These are phyloP conservation scores for Dactylorhiza incarnata DNA, from an alignment of 106 monocot genomes.

Conservation along the genomic window DNA sequence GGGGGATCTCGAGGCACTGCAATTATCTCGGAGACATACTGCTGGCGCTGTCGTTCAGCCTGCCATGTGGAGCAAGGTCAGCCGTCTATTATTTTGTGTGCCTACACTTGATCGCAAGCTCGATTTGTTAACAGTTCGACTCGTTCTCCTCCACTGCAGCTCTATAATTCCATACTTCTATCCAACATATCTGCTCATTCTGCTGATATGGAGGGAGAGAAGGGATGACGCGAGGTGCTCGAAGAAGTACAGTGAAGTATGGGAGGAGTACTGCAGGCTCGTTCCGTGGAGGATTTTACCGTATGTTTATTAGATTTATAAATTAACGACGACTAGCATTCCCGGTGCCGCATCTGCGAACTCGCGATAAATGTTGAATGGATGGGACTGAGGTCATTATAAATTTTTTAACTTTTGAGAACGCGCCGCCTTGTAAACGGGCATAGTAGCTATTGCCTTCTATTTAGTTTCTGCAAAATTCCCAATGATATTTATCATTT, in stretches of 20 bases:
- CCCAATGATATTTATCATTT: no score
- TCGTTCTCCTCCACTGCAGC: conserved; percentile 25
- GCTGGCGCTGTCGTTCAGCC: conserved; percentile 87
- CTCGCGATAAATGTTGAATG: no score
- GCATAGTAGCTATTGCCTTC: no score
- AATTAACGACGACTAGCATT: no score
- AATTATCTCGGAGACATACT: conserved; percentile 94
- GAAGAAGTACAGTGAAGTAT: conserved; percentile 85
- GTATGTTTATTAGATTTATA: conserved; percentile 44
- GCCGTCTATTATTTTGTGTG: not conserved
- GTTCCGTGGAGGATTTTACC: conserved; percentile 94
- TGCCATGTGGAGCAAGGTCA: conserved; percentile 87
- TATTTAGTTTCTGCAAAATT: no score
- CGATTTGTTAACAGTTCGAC: not conserved
- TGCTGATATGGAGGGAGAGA: conserved; percentile 96
- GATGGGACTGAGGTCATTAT: no score
- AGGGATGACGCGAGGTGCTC: conserved; percentile 90
- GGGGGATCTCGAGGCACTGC: conserved; percentile 93
- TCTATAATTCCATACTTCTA: conserved; percentile 94
- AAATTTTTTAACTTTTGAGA: no score
- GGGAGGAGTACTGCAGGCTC: conserved; percentile 88
- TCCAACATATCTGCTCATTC: conserved; percentile 76
- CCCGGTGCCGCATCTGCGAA: no score
- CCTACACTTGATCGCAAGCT: not conserved
- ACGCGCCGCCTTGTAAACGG: no score